Percentiles rank a stretch among this genome's conserved stretches.
Conservation (phyloP, 1,284 basidiomycete species). For the Ustilago xerochloae region DNA sequence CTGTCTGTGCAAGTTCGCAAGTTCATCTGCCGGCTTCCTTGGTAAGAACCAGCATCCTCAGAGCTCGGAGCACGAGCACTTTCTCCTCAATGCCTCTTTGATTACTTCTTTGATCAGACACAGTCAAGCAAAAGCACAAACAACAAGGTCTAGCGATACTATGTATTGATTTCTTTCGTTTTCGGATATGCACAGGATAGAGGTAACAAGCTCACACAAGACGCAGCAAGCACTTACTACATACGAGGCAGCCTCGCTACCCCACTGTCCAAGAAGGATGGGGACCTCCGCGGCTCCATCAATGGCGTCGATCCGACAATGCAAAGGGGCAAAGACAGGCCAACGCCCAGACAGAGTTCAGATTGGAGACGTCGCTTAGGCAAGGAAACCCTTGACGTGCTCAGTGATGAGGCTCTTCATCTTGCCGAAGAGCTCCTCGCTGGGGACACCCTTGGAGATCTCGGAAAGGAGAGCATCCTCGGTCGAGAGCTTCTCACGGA, state of each 20-base stretch:
- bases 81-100: too few relatives aligned
- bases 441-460: conserved; percentile 84
- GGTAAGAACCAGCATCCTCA: too few relatives aligned
- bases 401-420: conserved; percentile 68
- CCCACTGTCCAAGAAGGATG: conserved; percentile 6
- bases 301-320: too few relatives aligned
- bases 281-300: too few relatives aligned
- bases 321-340: background rate
- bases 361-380: conserved; percentile 44
- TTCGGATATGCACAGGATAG: conserved; percentile 23
- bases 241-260: background rate
- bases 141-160: conserved; percentile 36
- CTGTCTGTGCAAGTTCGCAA: too few relatives aligned
- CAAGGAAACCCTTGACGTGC: conserved; percentile 63
- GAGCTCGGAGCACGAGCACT: too few relatives aligned
- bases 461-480: conserved; percentile 70
- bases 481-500: conserved; percentile 77
- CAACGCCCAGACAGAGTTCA: background rate
- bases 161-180: conserved; percentile 47
- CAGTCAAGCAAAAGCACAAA: too few relatives aligned
- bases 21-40: too few relatives aligned
- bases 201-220: background rate
- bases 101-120: too few relatives aligned
- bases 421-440: conserved; percentile 87
- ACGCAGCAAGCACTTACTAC: conserved; percentile 10